Evolutionary conservation across 441 rosid species (phyloP).

Genomic region (Populus tomentosa): DNA sequence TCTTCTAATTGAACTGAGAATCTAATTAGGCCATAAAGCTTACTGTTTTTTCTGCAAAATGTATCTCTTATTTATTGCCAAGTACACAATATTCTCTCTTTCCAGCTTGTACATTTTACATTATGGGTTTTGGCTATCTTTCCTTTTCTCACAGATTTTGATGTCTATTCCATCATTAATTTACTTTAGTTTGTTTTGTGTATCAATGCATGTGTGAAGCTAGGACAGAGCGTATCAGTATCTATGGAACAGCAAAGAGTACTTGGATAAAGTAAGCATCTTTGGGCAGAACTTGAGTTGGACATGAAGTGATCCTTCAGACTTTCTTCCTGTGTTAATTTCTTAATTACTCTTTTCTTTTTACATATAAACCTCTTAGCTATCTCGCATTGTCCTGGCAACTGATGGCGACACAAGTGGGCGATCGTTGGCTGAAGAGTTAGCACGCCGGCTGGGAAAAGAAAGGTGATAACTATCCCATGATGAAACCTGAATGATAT

Average conservation of each 20-base stretch:
- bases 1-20: neutral
- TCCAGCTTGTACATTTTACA: neutral
- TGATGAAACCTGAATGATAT: neutral
- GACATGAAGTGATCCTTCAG: neutral
- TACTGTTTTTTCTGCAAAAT: neutral
- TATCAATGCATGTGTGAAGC: constrained; percentile 36
- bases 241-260: constrained; percentile 88
- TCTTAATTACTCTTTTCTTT: neutral
- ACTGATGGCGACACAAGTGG: constrained; percentile 86
- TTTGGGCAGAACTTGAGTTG: constrained; percentile 8
- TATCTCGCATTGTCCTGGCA: constrained; percentile 75
- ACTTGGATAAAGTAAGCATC: constrained; percentile 55
- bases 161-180: neutral
- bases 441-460: constrained; percentile 92
- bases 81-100: neutral
- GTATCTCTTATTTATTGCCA: neutral
- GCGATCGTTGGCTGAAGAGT: constrained; percentile 88
- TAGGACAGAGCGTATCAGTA: constrained; percentile 82
- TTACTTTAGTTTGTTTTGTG: neutral
- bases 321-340: neutral
- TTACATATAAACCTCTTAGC: constrained; percentile 29
- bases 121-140: neutral
- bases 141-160: neutral
- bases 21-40: neutral
- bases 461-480: constrained; percentile 51